These are phyloP conservation scores for Fusarium illudens DNA, from an alignment of 2,329 filamentous ascomycete genomes.

Conservation along the genomic window DNA sequence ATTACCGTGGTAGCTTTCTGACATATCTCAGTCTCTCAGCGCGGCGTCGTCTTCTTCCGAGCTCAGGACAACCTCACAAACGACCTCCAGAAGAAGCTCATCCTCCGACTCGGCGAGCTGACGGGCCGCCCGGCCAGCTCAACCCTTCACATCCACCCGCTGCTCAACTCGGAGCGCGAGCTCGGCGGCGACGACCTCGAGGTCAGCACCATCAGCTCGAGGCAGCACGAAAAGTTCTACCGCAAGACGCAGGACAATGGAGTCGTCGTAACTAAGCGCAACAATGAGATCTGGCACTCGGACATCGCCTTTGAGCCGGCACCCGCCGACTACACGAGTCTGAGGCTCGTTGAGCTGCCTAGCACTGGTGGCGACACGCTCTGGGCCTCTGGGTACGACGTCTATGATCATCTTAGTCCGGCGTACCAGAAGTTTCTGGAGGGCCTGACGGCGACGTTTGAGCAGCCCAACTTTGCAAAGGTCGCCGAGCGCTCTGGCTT, in stretches of 20 bases:
- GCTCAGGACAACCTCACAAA: slow-evolving; percentile 68
- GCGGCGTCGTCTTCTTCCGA: slow-evolving; percentile 76
- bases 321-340: slow-evolving; percentile 69
- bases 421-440: slow-evolving; percentile 67
- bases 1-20: not conserved
- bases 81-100: slow-evolving; percentile 71
- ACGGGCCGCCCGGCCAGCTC: slow-evolving; percentile 65
- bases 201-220: slow-evolving; percentile 69
- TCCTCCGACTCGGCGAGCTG: slow-evolving; percentile 66
- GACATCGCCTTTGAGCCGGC: slow-evolving; percentile 73
- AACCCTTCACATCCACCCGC: slow-evolving; percentile 67
- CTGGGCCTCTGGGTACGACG: slow-evolving; percentile 73
- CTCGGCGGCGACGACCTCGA: slow-evolving; percentile 65
- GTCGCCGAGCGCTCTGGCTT: slow-evolving; percentile 56
- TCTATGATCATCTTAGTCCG: slow-evolving; percentile 69
- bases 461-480: slow-evolving; percentile 59
- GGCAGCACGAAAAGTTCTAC: slow-evolving; percentile 62
- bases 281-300: slow-evolving; percentile 59
- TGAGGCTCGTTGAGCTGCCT: slow-evolving; percentile 63
- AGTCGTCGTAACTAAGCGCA: slow-evolving; percentile 20
- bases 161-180: slow-evolving; percentile 62
- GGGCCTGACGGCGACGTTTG: slow-evolving; percentile 63
- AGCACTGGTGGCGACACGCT: slow-evolving; percentile 67
- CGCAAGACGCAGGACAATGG: slow-evolving; percentile 46
- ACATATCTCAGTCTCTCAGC: slow-evolving; percentile 64